Conservation (phyloP, 305 asterid genomes). For the Rubia tinctorum region DNA sequence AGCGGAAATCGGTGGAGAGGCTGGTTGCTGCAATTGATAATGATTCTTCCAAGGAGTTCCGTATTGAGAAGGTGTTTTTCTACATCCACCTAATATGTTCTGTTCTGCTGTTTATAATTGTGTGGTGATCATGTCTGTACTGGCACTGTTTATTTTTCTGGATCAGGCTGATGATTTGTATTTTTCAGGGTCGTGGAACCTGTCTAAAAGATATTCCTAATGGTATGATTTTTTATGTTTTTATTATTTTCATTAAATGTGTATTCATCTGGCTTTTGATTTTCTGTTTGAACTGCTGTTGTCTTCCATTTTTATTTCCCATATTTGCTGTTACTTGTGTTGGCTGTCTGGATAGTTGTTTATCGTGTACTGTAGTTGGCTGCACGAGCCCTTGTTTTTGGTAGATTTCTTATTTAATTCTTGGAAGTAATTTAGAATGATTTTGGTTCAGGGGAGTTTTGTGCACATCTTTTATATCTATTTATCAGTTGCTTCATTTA, state of each 20-base stretch:
- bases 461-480: neutral
- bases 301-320: neutral
- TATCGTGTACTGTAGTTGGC: neutral
- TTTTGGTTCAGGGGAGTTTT: neutral
- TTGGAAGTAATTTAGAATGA: no score
- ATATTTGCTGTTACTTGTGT: neutral
- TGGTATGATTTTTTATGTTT: conserved; percentile 37
- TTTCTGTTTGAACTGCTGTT: neutral
- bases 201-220: conserved; percentile 85
- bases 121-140: neutral
- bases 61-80: conserved; percentile 27
- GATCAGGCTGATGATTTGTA: neutral
- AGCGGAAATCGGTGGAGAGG: conserved; percentile 83
- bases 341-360: neutral
- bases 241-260: neutral
- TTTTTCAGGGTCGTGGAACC: conserved; percentile 82
- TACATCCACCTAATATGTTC: neutral
- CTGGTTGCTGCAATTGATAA: conserved; percentile 70
- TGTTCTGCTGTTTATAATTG: neutral
- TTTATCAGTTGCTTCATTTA: neutral
- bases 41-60: conserved; percentile 52
- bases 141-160: neutral
- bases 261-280: neutral
- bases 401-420: neutral
- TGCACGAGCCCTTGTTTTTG: neutral